phyloP scores from a whole-genome alignment of 208 protist genomes.

The Leishmania turanica region DNA sequence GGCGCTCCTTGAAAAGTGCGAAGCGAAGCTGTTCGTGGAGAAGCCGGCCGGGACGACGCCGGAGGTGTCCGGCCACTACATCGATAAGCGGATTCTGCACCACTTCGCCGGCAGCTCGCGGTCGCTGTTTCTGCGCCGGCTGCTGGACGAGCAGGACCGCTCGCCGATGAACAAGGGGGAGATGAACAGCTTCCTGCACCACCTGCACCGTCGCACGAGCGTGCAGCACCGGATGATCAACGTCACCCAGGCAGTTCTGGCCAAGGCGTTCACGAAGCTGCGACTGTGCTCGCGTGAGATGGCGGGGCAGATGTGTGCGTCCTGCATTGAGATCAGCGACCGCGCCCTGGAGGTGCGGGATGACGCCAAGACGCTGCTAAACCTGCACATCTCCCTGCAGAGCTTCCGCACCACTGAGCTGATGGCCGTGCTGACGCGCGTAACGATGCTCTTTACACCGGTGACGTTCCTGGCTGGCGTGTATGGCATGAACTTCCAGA shows the following conservation, averaged over 20 bases:
- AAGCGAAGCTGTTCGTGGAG: conserved; percentile 76
- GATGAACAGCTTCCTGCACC: conserved; percentile 89
- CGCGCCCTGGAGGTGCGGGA: conserved; percentile 80
- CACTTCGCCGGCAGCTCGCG: conserved; percentile 78
- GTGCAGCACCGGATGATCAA: conserved; percentile 85
- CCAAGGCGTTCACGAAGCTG: conserved; percentile 79
- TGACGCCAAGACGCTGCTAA: conserved; percentile 81
- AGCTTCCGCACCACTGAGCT: conserved; percentile 88
- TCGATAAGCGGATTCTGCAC: conserved; percentile 66
- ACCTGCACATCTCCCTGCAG: conserved; percentile 82
- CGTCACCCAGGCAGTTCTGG: conserved; percentile 64
- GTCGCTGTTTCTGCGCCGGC: conserved; percentile 69
- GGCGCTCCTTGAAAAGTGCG: conserved; percentile 78
- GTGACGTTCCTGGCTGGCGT: conserved; percentile 87
- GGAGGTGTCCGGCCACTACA: conserved; percentile 19
- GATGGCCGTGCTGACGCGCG: conserved; percentile 88
- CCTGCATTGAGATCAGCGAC: conserved; percentile 74
- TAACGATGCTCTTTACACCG: conserved; percentile 88
- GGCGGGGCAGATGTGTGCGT: conserved; percentile 74
- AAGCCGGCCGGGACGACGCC: conserved; percentile 7
- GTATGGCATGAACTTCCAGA: conserved; percentile 92
- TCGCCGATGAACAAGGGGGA: conserved; percentile 66
- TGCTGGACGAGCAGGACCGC: conserved; percentile 60
- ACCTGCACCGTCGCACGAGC: conserved; percentile 83
- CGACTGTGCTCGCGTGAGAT: conserved; percentile 74